A percentile compares a stretch with the other conserved stretches of the same genome.
Evolutionary conservation across 2,329 filamentous ascomycete genomes (phyloP).

Genomic region (Botrytis medusae): DNA sequence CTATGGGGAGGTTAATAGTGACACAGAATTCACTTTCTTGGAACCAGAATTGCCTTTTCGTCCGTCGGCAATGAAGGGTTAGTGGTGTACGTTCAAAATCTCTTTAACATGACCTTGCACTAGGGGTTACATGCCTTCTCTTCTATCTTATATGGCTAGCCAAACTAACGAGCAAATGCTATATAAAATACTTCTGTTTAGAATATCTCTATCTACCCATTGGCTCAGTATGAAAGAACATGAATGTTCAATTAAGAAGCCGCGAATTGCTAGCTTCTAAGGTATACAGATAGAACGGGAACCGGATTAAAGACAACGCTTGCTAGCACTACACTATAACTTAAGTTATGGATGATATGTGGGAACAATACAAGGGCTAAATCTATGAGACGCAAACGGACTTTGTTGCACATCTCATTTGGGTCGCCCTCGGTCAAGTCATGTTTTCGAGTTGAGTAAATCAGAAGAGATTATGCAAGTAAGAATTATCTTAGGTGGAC

Average conservation of each 20-base stretch:
- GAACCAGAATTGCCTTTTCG: no score
- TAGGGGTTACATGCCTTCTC: neutral
- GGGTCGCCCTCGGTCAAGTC: neutral
- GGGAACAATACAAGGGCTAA: neutral
- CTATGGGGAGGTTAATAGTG: neutral
- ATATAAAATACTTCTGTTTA: no score
- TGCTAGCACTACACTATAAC: neutral
- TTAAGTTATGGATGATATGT: no score
- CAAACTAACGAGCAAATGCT: neutral
- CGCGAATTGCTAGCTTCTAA: no score
- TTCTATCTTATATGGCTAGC: neutral
- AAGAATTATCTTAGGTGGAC: neutral
- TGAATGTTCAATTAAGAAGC: neutral
- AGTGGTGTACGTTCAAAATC: neutral
- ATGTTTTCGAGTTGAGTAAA: neutral
- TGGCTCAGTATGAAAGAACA: neutral
- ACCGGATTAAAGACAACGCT: neutral
- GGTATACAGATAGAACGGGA: neutral
- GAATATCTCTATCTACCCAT: neutral
- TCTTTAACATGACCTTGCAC: neutral
- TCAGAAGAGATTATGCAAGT: neutral
- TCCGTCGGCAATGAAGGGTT: no score
- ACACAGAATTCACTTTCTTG: no score
- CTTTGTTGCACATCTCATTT: slow-evolving; percentile 9
- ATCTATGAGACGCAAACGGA: neutral